Percentiles rank a stretch among this genome's conserved stretches.
Evolutionary conservation across 2,329 filamentous ascomycete genomes (phyloP).

Genomic region (Aspergillus sp.): DNA sequence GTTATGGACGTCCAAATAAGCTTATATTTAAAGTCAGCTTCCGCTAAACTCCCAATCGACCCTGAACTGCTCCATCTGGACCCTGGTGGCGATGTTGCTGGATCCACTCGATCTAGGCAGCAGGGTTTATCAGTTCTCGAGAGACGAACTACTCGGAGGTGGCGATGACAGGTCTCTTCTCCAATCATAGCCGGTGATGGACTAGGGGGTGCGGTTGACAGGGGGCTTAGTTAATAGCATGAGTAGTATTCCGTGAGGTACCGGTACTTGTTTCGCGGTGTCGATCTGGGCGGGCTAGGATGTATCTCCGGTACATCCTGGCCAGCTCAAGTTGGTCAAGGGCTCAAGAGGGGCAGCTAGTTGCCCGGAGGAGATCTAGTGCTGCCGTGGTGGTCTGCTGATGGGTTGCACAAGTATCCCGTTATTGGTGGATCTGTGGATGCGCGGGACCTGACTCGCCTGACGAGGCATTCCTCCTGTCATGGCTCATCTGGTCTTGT

Average conservation of each 20-base stretch:
- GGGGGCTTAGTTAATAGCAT: conserved; percentile 6
- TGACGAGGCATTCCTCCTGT: background rate
- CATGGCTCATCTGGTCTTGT: background rate
- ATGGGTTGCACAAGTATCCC: background rate
- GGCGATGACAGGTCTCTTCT: conserved; percentile 4
- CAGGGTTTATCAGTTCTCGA: background rate
- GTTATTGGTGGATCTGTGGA: background rate
- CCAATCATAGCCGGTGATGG: conserved; percentile 4
- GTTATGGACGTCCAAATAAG: conserved; percentile 15
- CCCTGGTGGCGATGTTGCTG: background rate
- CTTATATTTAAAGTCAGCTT: conserved; percentile 17
- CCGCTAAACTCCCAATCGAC: background rate
- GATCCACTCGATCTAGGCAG: conserved; percentile 20
- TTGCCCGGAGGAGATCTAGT: background rate
- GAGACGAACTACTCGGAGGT: background rate
- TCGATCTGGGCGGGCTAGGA: background rate
- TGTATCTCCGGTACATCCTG: conserved; percentile 1
- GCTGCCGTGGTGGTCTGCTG: background rate
- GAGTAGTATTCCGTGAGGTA: conserved; percentile 2
- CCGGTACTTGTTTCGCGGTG: conserved; percentile 6
- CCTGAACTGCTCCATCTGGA: conserved; percentile 7
- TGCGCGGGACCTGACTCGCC: background rate
- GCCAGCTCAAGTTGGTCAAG: background rate
- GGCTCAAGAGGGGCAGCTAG: background rate
- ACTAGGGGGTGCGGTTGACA: background rate